Percentiles rank a stretch among this genome's conserved stretches.
phyloP scores from a whole-genome alignment of 257 asterid genomes.

The Fraxinus cuspidata region DNA sequence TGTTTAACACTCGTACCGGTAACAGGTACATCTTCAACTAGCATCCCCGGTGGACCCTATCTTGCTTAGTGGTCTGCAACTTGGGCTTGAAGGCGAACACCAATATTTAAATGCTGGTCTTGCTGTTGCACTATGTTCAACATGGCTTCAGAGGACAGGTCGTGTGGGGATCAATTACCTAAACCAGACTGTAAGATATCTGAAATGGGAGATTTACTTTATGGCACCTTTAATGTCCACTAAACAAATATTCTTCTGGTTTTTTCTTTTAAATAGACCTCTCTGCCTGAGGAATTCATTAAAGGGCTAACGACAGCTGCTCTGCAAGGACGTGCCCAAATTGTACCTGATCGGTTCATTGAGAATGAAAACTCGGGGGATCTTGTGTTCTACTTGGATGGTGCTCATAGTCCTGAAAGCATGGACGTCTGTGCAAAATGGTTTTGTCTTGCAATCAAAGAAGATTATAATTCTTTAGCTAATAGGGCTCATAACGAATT shows the following conservation, averaged over 20 bases:
- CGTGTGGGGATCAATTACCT: constrained; percentile 69
- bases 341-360: constrained; percentile 67
- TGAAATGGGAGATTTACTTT: constrained; percentile 6
- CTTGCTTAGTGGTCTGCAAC: constrained; percentile 64
- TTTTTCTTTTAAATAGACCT: constrained; percentile 47
- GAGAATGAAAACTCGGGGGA: constrained; percentile 67
- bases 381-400: constrained; percentile 89
- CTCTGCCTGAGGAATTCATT: constrained; percentile 85
- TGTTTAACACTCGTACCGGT: constrained; percentile 28
- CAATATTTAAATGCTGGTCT: constrained; percentile 94
- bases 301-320: constrained; percentile 76
- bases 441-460: constrained; percentile 73
- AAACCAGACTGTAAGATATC: constrained; percentile 69
- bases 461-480: constrained; percentile 39
- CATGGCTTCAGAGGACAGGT: constrained; percentile 93
- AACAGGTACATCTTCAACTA: constrained; percentile 82
- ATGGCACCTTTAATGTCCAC: constrained; percentile 21
- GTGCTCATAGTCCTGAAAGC: constrained; percentile 99
- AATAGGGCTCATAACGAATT: constrained; percentile 29
- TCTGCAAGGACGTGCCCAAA: constrained; percentile 96
- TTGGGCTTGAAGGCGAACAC: constrained; percentile 97
- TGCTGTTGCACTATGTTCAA: constrained; percentile 88
- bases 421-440: constrained; percentile 98
- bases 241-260: constrained; percentile 6
- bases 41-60: constrained; percentile 73